Percentiles rank a stretch among this genome's conserved stretches.
Conservation (phyloP, 305 asterid genomes). For the Rubia occidens region DNA sequence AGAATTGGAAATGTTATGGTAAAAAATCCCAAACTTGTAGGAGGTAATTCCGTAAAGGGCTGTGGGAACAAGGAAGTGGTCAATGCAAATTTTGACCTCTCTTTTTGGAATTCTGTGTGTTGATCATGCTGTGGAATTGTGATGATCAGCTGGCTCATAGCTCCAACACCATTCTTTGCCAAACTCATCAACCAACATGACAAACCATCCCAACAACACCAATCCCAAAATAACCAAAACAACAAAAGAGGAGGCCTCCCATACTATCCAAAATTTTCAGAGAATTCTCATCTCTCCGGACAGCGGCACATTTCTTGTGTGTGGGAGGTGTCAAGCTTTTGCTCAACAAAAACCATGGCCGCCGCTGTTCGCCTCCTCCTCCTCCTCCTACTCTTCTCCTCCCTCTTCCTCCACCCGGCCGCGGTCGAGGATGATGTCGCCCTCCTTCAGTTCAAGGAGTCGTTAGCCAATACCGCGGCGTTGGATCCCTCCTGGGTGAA, state of each 20-base stretch:
- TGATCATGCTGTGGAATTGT: background rate
- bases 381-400: constrained; percentile 19
- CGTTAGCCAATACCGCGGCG: constrained; percentile 32
- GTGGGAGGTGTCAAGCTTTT: constrained; percentile 25
- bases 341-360: constrained; percentile 27
- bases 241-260: constrained; percentile 24
- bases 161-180: constrained; percentile 8
- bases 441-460: constrained; percentile 49
- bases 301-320: constrained; percentile 31
- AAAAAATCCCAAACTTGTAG: background rate
- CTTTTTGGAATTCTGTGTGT: background rate
- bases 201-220: constrained; percentile 25
- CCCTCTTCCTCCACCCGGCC: constrained; percentile 18
- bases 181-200: constrained; percentile 25
- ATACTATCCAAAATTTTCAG: constrained; percentile 11
- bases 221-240: constrained; percentile 11
- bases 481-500: constrained; percentile 51
- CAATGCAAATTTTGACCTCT: constrained; percentile 12
- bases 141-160: background rate
- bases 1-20: too few species aligned
- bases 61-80: constrained; percentile 9
- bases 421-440: constrained; percentile 33
- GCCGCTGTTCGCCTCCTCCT: constrained; percentile 37
- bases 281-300: constrained; percentile 36
- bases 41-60: constrained; percentile 6